phyloP scores from a whole-genome alignment of 768 basidiomycete genomes.

The Tylopilus plumbeoviolaceoides region DNA sequence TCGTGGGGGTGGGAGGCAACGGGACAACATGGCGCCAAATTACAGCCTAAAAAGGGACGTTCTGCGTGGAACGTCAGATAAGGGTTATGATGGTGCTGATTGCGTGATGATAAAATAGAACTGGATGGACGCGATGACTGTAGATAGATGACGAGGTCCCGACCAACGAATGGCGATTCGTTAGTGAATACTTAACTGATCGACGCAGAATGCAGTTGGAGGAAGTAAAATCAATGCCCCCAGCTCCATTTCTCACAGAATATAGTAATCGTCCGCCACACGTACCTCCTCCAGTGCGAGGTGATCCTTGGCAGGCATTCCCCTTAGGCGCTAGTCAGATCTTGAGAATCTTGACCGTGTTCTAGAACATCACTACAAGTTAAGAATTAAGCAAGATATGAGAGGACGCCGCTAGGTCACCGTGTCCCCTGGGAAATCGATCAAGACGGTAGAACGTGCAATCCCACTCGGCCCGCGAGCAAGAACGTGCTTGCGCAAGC shows the following conservation, averaged over 20 bases:
- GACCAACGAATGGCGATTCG: background rate
- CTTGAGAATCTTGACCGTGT: background rate
- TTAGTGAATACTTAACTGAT: background rate
- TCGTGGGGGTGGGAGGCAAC: constrained; percentile 14
- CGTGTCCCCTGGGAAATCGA: background rate
- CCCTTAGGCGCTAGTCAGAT: background rate
- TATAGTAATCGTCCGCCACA: background rate
- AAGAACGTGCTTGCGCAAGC: background rate
- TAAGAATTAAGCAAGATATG: background rate
- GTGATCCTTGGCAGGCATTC: background rate
- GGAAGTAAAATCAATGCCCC: background rate
- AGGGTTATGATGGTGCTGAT: constrained; percentile 6
- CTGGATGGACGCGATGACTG: background rate
- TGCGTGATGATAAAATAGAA: background rate
- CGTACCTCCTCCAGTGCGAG: constrained; percentile 4
- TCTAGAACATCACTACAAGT: background rate
- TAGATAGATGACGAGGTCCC: background rate
- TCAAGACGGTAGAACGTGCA: background rate
- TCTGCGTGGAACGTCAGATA: constrained; percentile 12
- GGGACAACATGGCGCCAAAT: constrained; percentile 9
- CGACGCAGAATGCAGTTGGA: background rate
- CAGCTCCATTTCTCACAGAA: background rate
- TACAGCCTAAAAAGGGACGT: constrained; percentile 3
- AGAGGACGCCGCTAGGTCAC: background rate
- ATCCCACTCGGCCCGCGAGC: background rate